These are phyloP conservation scores for Gautieria morchelliformis DNA, from an alignment of 768 basidiomycete genomes.

Conservation along the genomic window DNA sequence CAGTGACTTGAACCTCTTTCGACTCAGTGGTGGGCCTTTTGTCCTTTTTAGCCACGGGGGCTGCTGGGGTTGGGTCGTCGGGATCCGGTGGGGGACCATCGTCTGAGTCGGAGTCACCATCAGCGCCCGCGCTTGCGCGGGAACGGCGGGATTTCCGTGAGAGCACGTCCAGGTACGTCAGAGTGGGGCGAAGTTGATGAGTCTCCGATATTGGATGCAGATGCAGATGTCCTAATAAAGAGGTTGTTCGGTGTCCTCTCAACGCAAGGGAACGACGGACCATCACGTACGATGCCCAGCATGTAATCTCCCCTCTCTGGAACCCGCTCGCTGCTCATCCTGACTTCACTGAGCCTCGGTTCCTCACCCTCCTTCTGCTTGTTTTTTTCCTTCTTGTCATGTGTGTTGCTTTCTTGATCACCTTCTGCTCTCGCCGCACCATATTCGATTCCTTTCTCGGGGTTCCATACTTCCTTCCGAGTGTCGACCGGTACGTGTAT, in stretches of 20 bases:
- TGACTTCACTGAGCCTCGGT: constrained; percentile 56
- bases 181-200: constrained; percentile 73
- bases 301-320: constrained; percentile 57
- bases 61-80: constrained; percentile 48
- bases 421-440: constrained; percentile 62
- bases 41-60: constrained; percentile 20
- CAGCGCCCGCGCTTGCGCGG: constrained; percentile 22
- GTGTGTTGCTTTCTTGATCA: constrained; percentile 55
- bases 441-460: constrained; percentile 55
- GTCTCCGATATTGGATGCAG: constrained; percentile 70
- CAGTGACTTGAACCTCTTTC: constrained; percentile 70
- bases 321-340: constrained; percentile 66
- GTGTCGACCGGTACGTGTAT: constrained; percentile 77
- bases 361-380: constrained; percentile 43
- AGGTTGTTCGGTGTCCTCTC: constrained; percentile 5
- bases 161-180: constrained; percentile 71
- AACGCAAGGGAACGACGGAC: constrained; percentile 28
- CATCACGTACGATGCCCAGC: constrained; percentile 67
- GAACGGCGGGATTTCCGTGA: constrained; percentile 53
- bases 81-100: constrained; percentile 75
- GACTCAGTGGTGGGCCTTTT: constrained; percentile 35
- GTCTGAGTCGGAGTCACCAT: constrained; percentile 64
- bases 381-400: constrained; percentile 19
- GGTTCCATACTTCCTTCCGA: constrained; percentile 72
- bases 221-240: constrained; percentile 50